Base-by-base conservation (phyloP, 140 eudicot genomes). In the Senecio squalidus region DNA sequence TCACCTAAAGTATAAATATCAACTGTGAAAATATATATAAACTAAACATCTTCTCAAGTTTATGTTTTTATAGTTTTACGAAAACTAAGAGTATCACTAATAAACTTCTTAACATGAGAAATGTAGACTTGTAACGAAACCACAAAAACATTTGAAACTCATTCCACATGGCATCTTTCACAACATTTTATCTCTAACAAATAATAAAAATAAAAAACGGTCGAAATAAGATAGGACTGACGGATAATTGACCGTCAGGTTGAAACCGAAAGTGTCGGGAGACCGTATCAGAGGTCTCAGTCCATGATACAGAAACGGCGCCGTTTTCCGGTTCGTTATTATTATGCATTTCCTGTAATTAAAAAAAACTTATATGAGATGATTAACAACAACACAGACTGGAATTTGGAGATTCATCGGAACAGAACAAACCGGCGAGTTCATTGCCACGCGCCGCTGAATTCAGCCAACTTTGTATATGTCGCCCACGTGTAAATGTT, bases 261-360 rank as follows among this genome's bases (percentile, higher is more conserved):
- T 75, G 70, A 54, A 84, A 91, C 54, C 68, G 78, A 31, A 67
- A 91, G 13, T 25, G 95, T 36, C 84, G 88, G 26, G 92, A 81
- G 49, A 84, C 72, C 7, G 89, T 76, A 16, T 83, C 92, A 27
- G 92, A 86, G 53, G 82, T 91, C 58, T 91, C 98, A 47, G 77
- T 70, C 98, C 98, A 91, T n/a, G 63, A 72, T 10, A 86, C 78
- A 1, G 88, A 83, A 24, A 28, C 52, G 60, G 85, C 33, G 47
- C 45, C 33, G 34, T 38, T 55, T 67, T 68, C 65, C 18, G 57
- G 2, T 59, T 5, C 15, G n/a, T n/a, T n/a, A 15, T 38, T 24
- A 50, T 39, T 20, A 49, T 50, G 53, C 15, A 66, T 15, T 52
- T 73, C 39, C 6, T 30, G 13, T 8, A 34, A 34, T 36, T n/a